Evolutionary conservation across 2,329 filamentous ascomycete genomes (phyloP), one percentile per base, ranked within the genome.

Genomic region (Verticillium longisporum): DNA sequence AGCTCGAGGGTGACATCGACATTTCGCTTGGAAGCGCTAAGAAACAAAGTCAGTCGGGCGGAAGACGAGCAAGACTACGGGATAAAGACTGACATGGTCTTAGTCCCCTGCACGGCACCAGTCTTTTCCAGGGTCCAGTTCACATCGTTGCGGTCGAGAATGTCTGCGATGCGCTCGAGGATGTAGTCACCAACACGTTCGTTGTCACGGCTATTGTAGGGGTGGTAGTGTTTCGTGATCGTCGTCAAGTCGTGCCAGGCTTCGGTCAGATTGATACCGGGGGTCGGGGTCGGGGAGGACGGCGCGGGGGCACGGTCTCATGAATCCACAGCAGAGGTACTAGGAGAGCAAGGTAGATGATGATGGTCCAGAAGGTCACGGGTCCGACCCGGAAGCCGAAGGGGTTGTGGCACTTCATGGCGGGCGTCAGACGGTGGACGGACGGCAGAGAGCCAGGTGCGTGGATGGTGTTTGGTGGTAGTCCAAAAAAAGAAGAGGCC

Each of bases 161-260:
- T 95, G 41, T 83, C 78, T 63, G 87, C 78, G 62, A 96, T 84
- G 62, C 92, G 85, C 18, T 77, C 69, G 63, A 97, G 78, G 37
- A 98, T 78, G 81, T 89, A 97, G 37, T 84, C 78, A 63, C 91
- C 87, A 37, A 97, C 87, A 31, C 86, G 78, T 67, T 97, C 93
- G 72, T 97, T 98, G 63, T 85, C 81, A 62, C 82, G 88, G 66
- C 89, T 93, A 75, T 97, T 97, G 78, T 91, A 97, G 0, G 95
- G 94, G 72, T 97, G 95, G 71, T 90, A 95, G 1, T 82, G 80
- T 65, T 81, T 81, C 37, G 89, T 94, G 57, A 99, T 81, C 61
- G 81, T 78, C 63, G 92, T 86, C 36, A 99, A 80, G 71, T 98
- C 93, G 13, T 81, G 75, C 93, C 93, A 98, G 41, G 94, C 92